Base-by-base conservation (phyloP, 2,329 filamentous ascomycete species). In the Stagonosporopsis chrysanthemi region DNA sequence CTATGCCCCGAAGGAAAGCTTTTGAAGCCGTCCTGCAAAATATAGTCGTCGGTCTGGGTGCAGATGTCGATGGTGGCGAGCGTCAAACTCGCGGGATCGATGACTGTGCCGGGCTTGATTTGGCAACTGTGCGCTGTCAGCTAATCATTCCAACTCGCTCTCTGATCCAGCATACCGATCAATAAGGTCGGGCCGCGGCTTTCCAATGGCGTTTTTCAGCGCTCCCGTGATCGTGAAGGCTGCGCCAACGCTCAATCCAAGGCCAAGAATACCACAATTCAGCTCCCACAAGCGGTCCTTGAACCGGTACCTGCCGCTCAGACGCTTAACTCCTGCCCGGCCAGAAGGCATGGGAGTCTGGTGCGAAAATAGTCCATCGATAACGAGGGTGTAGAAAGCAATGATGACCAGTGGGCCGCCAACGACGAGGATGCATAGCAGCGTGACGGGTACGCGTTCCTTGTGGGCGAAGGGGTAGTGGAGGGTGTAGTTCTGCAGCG, bases 251-350 rank as follows among this genome's bases (percentile, higher is more conserved):
- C 82, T 80, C 38, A 86, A 70, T 15, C 83, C 67, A 54, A 87
- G 71, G n/a, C 84, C 84, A 24, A 87, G 68, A 11, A 86, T 79
- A 2, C 84, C 84, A 63, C 84, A 86, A 65, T 87, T 87, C 65
- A 86, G 74, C 70, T 87, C 84, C 84, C 84, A 87, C n/a, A 86
- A 67, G 19, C 84, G 77, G 62, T 86, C 83, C 65, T 83, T 82
- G 64, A 83, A 79, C 36, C 80, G 76, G 65, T 85, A 84, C 49
- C 77, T 67, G 42, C 78, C 81, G 0, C 79, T 76, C 43, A 77
- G 60, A 29, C 72, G 71, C 64, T 75, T 73, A 51, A 74, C 56
- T 4, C 73, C 70, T 19, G 62, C 47, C 12, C 69, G 63, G 4
- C 60, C 48, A 14, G 62, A 29, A 1, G 71, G 67, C 49, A 75